phyloP scores from a whole-genome alignment of 2,329 filamentous ascomycete species.

The Fusarium phyllophilum region DNA sequence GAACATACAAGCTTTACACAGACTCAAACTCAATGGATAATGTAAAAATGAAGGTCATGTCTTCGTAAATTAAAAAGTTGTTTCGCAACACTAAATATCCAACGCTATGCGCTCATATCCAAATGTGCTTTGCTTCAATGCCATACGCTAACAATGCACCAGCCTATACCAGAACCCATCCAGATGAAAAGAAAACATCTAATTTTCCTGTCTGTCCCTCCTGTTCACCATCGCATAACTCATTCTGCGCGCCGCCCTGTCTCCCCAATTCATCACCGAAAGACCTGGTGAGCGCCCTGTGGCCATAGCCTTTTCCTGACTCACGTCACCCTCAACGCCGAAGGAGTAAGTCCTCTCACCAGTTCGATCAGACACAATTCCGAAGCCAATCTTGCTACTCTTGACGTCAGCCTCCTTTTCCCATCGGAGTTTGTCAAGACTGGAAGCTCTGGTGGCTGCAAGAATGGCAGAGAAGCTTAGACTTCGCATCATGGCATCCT shows the following conservation, averaged over 20 bases:
- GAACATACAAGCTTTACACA: background rate
- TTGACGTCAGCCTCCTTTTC: constrained; percentile 30
- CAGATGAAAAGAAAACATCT: background rate
- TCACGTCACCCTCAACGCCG: constrained; percentile 42
- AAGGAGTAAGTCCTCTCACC: constrained; percentile 40
- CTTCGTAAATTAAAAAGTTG: constrained; percentile 22
- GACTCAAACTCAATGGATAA: background rate
- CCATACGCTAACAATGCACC: background rate
- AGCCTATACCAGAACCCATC: background rate
- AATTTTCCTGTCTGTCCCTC: constrained; percentile 13
- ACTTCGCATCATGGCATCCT: constrained; percentile 39
- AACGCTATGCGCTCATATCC: constrained; percentile 22
- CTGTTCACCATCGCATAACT: constrained; percentile 35
- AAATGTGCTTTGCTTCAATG: constrained; percentile 4
- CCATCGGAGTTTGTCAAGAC: constrained; percentile 41
- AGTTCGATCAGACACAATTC: constrained; percentile 32
- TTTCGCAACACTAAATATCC: background rate
- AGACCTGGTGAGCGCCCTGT: constrained; percentile 36
- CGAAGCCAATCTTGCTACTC: constrained; percentile 38
- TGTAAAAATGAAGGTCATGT: background rate
- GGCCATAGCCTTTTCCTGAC: constrained; percentile 35
- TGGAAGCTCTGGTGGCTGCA: constrained; percentile 37
- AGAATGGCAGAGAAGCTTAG: constrained; percentile 42
- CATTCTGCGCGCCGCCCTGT: constrained; percentile 34
- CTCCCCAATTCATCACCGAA: constrained; percentile 37